These are phyloP conservation scores for Lenwebbia sp. DNA, from an alignment of 345 rosid genomes.

Conservation along the genomic window DNA sequence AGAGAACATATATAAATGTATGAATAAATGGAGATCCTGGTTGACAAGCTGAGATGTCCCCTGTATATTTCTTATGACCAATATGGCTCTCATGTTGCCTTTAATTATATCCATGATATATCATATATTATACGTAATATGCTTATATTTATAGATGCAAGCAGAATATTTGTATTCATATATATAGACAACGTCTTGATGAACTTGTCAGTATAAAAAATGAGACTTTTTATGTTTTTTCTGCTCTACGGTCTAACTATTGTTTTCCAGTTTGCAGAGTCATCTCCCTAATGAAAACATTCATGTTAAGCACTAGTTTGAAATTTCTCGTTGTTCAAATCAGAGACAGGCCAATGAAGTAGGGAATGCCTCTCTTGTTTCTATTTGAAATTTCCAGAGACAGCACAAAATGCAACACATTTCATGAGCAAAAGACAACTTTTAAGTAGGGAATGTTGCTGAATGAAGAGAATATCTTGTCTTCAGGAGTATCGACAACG, in stretches of 20 bases:
- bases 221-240: not conserved
- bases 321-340: not conserved
- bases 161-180: not conserved
- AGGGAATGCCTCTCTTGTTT: not conserved
- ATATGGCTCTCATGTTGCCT: not conserved
- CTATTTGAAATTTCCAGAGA: not conserved
- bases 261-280: not conserved
- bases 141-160: not conserved
- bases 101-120: not conserved
- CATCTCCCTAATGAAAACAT: not conserved
- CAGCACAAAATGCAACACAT: too few species aligned
- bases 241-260: not conserved
- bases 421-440: too few species aligned
- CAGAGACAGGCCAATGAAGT: not conserved
- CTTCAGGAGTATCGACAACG: not conserved
- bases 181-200: not conserved
- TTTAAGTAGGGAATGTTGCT: not conserved
- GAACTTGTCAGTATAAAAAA: not conserved
- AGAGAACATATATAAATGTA: too few species aligned
- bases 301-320: not conserved
- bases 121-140: too few species aligned
- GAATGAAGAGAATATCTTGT: not conserved
- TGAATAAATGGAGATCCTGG: too few species aligned
- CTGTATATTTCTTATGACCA: too few species aligned
- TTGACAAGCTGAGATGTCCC: too few species aligned